These are phyloP conservation scores for Sanghuangporus sanghuang DNA, from an alignment of 1,284 basidiomycete genomes.

Conservation along the genomic window DNA sequence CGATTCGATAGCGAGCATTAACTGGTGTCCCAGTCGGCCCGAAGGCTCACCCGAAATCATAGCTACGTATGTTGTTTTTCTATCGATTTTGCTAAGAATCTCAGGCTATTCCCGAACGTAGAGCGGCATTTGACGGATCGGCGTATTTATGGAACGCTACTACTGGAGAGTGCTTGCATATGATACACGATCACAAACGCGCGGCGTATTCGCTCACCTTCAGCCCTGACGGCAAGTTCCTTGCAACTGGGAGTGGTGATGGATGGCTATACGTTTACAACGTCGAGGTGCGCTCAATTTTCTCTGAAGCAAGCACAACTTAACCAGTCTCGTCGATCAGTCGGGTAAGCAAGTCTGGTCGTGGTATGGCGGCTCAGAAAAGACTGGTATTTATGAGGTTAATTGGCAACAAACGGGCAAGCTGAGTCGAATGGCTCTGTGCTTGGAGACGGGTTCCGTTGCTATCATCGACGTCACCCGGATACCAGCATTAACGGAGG, in stretches of 20 bases:
- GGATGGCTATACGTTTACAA: slow-evolving; percentile 31
- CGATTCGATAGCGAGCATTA: slow-evolving; percentile 60
- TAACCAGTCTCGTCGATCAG: slow-evolving; percentile 20
- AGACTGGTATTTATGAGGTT: slow-evolving; percentile 33
- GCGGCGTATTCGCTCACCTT: slow-evolving; percentile 66
- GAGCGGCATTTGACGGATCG: slow-evolving; percentile 69
- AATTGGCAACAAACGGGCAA: slow-evolving; percentile 32
- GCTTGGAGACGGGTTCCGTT: slow-evolving; percentile 33
- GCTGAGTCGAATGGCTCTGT: slow-evolving; percentile 29
- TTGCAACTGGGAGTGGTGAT: slow-evolving; percentile 34
- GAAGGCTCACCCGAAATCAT: slow-evolving; percentile 49
- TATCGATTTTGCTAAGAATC: slow-evolving; percentile 1
- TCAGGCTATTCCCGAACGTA: not conserved
- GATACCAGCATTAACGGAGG: slow-evolving; percentile 19
- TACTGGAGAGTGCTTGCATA: slow-evolving; percentile 64
- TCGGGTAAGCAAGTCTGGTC: slow-evolving; percentile 28
- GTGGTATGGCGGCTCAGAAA: slow-evolving; percentile 29
- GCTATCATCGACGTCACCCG: slow-evolving; percentile 30
- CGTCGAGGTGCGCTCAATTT: slow-evolving; percentile 25
- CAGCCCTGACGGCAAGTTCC: slow-evolving; percentile 49
- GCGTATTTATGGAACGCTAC: slow-evolving; percentile 74
- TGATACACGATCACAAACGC: slow-evolving; percentile 60
- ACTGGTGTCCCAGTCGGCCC: slow-evolving; percentile 60
- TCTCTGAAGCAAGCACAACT: not conserved
- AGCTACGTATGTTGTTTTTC: slow-evolving; percentile 52